Evolutionary conservation across 225 moss, liverwort and hornwort species (phyloP), one percentile per base, ranked within the genome.

Genomic region (Climacium dendroides): DNA sequence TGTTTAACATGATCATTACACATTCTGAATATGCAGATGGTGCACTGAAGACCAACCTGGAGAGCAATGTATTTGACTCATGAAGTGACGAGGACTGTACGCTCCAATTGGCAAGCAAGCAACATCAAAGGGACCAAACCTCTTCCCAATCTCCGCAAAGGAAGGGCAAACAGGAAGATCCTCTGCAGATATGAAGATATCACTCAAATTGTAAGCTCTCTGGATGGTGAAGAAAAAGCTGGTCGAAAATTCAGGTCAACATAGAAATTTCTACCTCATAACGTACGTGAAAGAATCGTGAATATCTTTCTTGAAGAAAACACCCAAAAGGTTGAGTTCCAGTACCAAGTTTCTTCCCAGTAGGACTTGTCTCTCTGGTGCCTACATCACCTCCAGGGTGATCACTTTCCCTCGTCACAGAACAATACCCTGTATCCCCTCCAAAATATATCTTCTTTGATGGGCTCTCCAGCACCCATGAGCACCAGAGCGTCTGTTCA

Each of bases 91-190:
- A 70, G 91, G 91, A 63, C 81, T 87, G 80, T 91, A 91, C 11
- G 91, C 91, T 87, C 91, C 91, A 84, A 91, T 91, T 45, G 91
- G 87, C 87, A 91, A 87, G 89, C 76, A 91, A 48, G 91, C 81
- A 22, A 91, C 48, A 63, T 91, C 91, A 47, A 91, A 91, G 17
- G 91, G 91, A 81, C 91, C 91, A 24, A 81, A 91, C 28, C 89
- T 84, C 84, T 89, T 91, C 81, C 91, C 91, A 69, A 91, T 89
- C 87, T 91, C 91, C 29, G 89, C 89, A 89, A 91, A 91, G 62
- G 89, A 60, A 85, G 91, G 91, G 50, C 91, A 91, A 70, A 89
- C 89, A 39, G 91, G 89, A 84, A 89, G 89, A 76, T 91, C 61
- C 89, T 91, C 91, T 89, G 91, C 37, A 91, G 54, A 61, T 80